Conservation (phyloP, 805 yeast genomes). For the Kodamaea neixiangensis region DNA sequence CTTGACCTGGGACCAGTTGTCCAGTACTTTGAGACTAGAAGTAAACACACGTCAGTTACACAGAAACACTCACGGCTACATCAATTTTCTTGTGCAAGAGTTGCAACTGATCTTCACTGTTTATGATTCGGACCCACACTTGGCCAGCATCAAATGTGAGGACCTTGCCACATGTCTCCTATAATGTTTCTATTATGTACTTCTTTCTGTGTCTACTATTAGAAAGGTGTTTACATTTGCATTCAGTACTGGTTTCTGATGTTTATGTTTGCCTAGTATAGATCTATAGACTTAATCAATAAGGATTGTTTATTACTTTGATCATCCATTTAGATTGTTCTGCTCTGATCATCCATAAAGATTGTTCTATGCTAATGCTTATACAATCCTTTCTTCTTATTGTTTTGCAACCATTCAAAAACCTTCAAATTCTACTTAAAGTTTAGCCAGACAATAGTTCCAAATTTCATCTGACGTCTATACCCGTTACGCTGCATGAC, state of each 20-base stretch:
- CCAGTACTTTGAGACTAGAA: slow-evolving; percentile 9
- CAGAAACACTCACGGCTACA: slow-evolving; percentile 14
- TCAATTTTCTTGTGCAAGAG: slow-evolving; percentile 14
- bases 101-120: slow-evolving; percentile 11
- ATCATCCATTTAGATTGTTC: neutral
- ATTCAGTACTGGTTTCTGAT: slow-evolving; percentile 2
- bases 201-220: neutral
- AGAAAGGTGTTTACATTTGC: neutral
- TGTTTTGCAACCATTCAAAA: neutral
- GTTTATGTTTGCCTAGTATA: slow-evolving; percentile 3
- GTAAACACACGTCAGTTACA: slow-evolving; percentile 5
- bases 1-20: neutral
- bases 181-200: slow-evolving; percentile 4
- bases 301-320: too few species aligned
- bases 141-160: slow-evolving; percentile 14
- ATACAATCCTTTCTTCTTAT: too few species aligned
- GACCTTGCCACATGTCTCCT: slow-evolving; percentile 8
- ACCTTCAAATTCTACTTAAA: neutral
- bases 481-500: neutral
- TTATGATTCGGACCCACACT: slow-evolving; percentile 10
- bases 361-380: neutral
- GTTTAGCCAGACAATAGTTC: neutral
- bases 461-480: neutral
- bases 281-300: neutral
- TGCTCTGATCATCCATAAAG: neutral